These are phyloP conservation scores for Tricholoma furcatifolium DNA, from an alignment of 768 basidiomycete species.

Conservation along the genomic window DNA sequence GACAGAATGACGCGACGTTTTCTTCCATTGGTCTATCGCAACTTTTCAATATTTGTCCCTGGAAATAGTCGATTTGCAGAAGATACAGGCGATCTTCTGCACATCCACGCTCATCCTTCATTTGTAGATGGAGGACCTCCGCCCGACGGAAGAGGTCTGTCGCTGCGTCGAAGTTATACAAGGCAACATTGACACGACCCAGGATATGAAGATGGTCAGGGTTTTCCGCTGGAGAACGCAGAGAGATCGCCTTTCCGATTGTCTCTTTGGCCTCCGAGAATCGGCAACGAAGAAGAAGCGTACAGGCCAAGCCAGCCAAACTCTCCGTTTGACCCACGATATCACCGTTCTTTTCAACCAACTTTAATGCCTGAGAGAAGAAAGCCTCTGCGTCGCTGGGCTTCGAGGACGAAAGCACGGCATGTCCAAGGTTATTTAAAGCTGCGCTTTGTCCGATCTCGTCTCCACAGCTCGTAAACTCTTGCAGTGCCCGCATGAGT, in stretches of 20 bases:
- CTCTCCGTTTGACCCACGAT: no score
- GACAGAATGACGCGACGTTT: neutral
- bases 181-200: slow-evolving; percentile 20
- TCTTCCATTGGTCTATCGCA: neutral
- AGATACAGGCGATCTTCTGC: slow-evolving; percentile 20
- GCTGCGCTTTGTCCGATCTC: no score
- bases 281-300: no score
- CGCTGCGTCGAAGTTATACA: slow-evolving; percentile 18
- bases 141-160: slow-evolving; percentile 10
- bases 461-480: no score
- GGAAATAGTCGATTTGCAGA: slow-evolving; percentile 14
- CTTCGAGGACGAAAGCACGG: no score
- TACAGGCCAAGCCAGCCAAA: no score
- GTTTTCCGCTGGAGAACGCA: slow-evolving; percentile 20
- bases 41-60: neutral
- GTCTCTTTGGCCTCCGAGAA: neutral
- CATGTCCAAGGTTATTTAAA: no score
- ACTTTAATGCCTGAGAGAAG: no score
- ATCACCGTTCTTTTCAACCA: no score
- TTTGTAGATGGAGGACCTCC: slow-evolving; percentile 14
- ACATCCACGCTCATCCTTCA: slow-evolving; percentile 17
- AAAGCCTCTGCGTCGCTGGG: no score
- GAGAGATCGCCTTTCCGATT: slow-evolving; percentile 21
- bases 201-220: slow-evolving; percentile 26
- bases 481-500: no score